A percentile compares a stretch with the other conserved stretches of the same genome.
phyloP scores from a whole-genome alignment of 768 basidiomycete species.

The Calvatia gigantea region DNA sequence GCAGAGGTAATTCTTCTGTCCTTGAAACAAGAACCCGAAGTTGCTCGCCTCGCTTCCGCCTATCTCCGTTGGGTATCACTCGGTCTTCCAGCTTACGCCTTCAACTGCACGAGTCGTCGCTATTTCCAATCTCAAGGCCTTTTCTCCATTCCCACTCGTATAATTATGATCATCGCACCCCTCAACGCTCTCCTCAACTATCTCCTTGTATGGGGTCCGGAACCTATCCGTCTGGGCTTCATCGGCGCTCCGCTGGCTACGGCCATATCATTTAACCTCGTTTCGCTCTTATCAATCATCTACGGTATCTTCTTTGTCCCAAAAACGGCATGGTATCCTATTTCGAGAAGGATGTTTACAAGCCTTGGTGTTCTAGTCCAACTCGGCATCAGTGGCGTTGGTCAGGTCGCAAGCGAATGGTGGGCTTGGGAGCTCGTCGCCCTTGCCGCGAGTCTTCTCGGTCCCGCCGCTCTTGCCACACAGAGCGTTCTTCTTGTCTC shows the following conservation, averaged over 20 bases:
- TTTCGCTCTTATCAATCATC: slow-evolving; percentile 54
- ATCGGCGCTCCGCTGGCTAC: slow-evolving; percentile 92
- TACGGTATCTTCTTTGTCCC: slow-evolving; percentile 64
- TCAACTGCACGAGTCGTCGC: slow-evolving; percentile 45
- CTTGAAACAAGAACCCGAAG: slow-evolving; percentile 78
- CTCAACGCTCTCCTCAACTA: slow-evolving; percentile 83
- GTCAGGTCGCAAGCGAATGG: slow-evolving; percentile 89
- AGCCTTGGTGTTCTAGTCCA: slow-evolving; percentile 65
- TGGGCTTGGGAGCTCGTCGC: slow-evolving; percentile 94
- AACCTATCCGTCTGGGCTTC: slow-evolving; percentile 77
- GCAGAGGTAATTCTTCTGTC: slow-evolving; percentile 75
- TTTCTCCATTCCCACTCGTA: slow-evolving; percentile 81
- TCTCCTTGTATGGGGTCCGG: slow-evolving; percentile 87
- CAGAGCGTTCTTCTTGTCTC: slow-evolving; percentile 85
- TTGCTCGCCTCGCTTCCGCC: slow-evolving; percentile 69
- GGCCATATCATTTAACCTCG: slow-evolving; percentile 85
- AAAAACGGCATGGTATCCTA: slow-evolving; percentile 79
- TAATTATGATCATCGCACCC: slow-evolving; percentile 80
- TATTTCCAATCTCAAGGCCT: slow-evolving; percentile 74
- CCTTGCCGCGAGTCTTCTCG: slow-evolving; percentile 56
- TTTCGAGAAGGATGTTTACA: slow-evolving; percentile 61
- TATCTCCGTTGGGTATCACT: slow-evolving; percentile 77
- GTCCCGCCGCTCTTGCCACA: slow-evolving; percentile 78
- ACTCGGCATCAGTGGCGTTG: slow-evolving; percentile 81
- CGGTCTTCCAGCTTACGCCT: slow-evolving; percentile 69